Evolutionary conservation across 1,284 basidiomycete genomes (phyloP).

Genomic region (Rhodotorula sp.): DNA sequence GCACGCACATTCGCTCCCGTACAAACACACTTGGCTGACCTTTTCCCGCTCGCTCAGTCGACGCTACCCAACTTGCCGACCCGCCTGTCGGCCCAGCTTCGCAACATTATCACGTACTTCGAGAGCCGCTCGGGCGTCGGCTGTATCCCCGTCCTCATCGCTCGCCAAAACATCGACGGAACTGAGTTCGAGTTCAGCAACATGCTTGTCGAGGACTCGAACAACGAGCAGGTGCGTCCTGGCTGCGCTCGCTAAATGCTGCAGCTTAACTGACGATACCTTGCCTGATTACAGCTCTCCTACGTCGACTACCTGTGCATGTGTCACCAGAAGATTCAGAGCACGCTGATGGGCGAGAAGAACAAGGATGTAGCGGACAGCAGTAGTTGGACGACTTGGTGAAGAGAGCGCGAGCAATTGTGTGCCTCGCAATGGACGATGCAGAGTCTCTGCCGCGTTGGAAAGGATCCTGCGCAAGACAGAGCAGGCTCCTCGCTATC

Average conservation of each 20-base stretch:
- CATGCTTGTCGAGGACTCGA: conserved; percentile 94
- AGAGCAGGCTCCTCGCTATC: not conserved
- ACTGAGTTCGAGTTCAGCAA: conserved; percentile 95
- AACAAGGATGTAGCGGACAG: conserved; percentile 30
- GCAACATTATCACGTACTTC: conserved; percentile 75
- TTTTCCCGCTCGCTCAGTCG: conserved; percentile 53
- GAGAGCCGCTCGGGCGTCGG: conserved; percentile 62
- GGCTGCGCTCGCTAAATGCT: conserved; percentile 7
- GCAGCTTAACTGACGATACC: too few relatives aligned
- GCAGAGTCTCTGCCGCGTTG: not conserved
- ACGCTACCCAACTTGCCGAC: conserved; percentile 72
- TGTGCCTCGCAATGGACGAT: not conserved
- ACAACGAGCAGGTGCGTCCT: conserved; percentile 89
- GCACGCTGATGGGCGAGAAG: conserved; percentile 39
- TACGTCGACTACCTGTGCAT: conserved; percentile 40
- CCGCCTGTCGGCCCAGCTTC: conserved; percentile 75
- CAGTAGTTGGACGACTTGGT: conserved; percentile 30
- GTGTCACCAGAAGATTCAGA: conserved; percentile 41
- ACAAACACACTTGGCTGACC: not conserved
- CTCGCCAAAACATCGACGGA: conserved; percentile 89
- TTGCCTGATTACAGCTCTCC: conserved; percentile 57
- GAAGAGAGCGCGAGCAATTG: not conserved
- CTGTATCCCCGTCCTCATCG: conserved; percentile 68
- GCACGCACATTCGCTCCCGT: conserved; percentile 34
- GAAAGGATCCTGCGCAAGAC: not conserved